Percentiles rank a stretch among this genome's conserved stretches.
phyloP scores from a whole-genome alignment of 2,329 filamentous ascomycete genomes.

The Ascochyta lentis region DNA sequence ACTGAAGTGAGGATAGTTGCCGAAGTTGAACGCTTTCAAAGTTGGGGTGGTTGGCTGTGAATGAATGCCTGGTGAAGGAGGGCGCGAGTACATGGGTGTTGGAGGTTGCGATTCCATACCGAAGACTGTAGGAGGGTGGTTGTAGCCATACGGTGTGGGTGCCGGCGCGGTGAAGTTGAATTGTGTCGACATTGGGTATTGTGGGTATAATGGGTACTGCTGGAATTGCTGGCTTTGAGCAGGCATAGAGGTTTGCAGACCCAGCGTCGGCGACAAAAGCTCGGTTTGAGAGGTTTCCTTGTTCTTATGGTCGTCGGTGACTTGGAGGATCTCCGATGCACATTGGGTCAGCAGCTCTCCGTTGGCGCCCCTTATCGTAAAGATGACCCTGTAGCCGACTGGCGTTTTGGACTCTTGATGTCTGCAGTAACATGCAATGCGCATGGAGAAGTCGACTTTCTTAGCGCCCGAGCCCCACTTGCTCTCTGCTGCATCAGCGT shows the following conservation, averaged over 20 bases:
- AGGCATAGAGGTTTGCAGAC: constrained; percentile 26
- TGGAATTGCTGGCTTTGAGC: constrained; percentile 18
- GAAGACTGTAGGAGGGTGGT: constrained; percentile 32
- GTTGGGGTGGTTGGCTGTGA: constrained; percentile 40
- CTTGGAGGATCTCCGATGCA: constrained; percentile 82
- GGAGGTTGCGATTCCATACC: constrained; percentile 21
- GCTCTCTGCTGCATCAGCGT: constrained; percentile 27
- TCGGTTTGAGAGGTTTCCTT: constrained; percentile 37
- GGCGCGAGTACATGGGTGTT: constrained; percentile 17
- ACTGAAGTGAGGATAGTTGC: constrained; percentile 15
- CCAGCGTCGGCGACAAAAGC: constrained; percentile 27
- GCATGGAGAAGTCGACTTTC: constrained; percentile 87
- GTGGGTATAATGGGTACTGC: constrained; percentile 13
- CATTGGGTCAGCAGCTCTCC: constrained; percentile 82
- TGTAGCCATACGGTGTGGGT: constrained; percentile 22
- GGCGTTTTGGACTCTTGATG: constrained; percentile 88
- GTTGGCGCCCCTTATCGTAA: constrained; percentile 85
- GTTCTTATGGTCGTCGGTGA: constrained; percentile 96
- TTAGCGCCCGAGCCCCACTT: constrained; percentile 57
- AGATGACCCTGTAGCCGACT: constrained; percentile 84
- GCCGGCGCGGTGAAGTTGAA: constrained; percentile 16
- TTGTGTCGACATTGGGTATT: constrained; percentile 17
- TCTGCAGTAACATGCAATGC: constrained; percentile 95
- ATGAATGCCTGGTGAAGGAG: constrained; percentile 24
- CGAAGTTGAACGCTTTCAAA: constrained; percentile 22